A percentile compares a stretch with the other conserved stretches of the same genome.
Conservation (phyloP, 441 rosid genomes). For the Flueggea neowawraea region DNA sequence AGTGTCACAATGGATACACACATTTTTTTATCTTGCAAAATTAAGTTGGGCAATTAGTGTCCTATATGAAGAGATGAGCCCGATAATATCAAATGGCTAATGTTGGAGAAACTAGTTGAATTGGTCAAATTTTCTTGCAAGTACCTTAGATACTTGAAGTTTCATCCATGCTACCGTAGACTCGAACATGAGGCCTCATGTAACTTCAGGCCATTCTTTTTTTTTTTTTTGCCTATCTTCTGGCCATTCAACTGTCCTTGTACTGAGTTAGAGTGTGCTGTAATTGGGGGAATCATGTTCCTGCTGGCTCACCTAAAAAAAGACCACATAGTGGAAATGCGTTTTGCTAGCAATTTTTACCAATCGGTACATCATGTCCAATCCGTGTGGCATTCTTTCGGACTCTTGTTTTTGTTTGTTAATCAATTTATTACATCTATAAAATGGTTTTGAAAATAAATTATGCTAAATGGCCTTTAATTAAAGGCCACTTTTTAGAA, state of each 20-base stretch:
- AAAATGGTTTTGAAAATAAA: too few species aligned
- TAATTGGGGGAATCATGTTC: slow-evolving; percentile 76
- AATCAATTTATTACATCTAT: too few species aligned
- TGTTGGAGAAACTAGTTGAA: slow-evolving; percentile 91
- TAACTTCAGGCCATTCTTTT: too few species aligned
- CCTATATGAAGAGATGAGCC: slow-evolving; percentile 98
- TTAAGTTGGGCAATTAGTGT: slow-evolving; percentile 80
- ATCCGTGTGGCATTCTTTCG: too few species aligned
- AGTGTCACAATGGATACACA: slow-evolving; percentile 98
- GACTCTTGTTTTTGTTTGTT: too few species aligned
- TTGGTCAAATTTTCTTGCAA: slow-evolving; percentile 91
- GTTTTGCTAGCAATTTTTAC: slow-evolving; percentile 88
- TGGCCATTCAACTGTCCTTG: slow-evolving; percentile 91
- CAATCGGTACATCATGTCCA: slow-evolving; percentile 93
- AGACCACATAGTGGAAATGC: slow-evolving; percentile 98
- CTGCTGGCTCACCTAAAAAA: slow-evolving; percentile 86
- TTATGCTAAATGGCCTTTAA: too few species aligned
- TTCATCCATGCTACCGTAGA: slow-evolving; percentile 88
- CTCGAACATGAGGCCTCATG: slow-evolving; percentile 83
- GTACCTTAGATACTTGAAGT: slow-evolving; percentile 82
- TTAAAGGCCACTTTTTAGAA: too few species aligned
- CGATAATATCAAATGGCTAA: slow-evolving; percentile 89
- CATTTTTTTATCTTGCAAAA: slow-evolving; percentile 90
- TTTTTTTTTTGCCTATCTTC: too few species aligned
- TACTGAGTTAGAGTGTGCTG: slow-evolving; percentile 87